A percentile compares a stretch with the other conserved stretches of the same genome.
These are phyloP conservation scores for Phytophthora parvispora DNA, from an alignment of 352 stramenopile genomes.

Conservation along the genomic window DNA sequence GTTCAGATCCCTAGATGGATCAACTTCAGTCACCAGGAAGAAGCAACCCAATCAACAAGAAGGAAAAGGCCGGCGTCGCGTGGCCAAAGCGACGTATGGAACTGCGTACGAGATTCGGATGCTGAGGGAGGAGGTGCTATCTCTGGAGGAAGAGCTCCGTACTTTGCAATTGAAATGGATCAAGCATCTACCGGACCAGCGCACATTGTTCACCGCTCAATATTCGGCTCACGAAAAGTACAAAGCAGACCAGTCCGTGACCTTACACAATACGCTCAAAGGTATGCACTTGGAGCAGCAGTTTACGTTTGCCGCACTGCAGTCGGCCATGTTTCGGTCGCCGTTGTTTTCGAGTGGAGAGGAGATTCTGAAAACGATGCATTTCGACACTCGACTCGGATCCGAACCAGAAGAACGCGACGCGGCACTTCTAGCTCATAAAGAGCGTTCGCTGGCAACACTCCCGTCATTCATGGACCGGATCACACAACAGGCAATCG, in stretches of 20 bases:
- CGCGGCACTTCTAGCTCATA: conserved; percentile 7
- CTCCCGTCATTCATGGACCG: conserved; percentile 5
- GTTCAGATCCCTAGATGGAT: neutral
- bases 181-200: conserved; percentile 9
- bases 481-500: conserved; percentile 11
- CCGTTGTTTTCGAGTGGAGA: conserved; percentile 19
- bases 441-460: conserved; percentile 7
- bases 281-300: conserved; percentile 28
- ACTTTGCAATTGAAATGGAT: conserved; percentile 9
- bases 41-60: neutral
- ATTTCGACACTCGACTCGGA: conserved; percentile 13
- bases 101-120: conserved; percentile 22
- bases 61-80: neutral
- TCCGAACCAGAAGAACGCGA: neutral
- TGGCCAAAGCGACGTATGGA: neutral
- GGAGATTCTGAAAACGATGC: conserved; percentile 15
- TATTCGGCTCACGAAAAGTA: conserved; percentile 18
- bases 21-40: neutral
- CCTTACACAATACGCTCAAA: conserved; percentile 8
- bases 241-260: neutral
- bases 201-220: conserved; percentile 9
- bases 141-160: conserved; percentile 20
- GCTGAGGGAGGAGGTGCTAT: conserved; percentile 19
- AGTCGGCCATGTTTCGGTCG: conserved; percentile 15
- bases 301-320: conserved; percentile 20